Conservation (phyloP, 148 eudicot species). For the Fagopyrum esculentum region DNA sequence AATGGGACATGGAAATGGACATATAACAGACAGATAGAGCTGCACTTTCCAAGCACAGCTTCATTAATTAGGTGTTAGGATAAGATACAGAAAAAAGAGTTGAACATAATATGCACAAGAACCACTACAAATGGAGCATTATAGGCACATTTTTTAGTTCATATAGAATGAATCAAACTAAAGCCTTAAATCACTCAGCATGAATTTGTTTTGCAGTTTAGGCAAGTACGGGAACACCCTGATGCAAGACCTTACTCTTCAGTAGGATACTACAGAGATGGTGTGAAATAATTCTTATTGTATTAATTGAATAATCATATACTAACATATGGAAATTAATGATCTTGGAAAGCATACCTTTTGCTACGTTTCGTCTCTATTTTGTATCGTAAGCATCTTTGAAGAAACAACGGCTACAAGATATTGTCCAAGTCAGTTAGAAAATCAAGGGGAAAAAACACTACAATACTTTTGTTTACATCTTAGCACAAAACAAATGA, state of each 20-base stretch:
- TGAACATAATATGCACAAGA: background rate
- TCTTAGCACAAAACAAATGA: background rate
- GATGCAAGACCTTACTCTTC: background rate
- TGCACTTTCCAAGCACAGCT: background rate
- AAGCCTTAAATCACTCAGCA: background rate
- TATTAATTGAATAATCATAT: background rate
- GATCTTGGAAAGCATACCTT: slow-evolving; percentile 34
- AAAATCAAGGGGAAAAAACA: background rate
- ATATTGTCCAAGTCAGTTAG: background rate
- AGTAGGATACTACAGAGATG: background rate
- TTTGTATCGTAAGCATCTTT: slow-evolving; percentile 83
- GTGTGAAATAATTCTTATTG: background rate
- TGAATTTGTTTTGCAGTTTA: background rate
- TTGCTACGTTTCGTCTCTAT: slow-evolving; percentile 55
- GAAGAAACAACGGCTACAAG: slow-evolving; percentile 77
- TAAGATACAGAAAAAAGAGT: background rate
- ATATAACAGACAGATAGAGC: background rate
- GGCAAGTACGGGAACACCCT: background rate
- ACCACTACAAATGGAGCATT: background rate
- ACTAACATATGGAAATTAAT: background rate
- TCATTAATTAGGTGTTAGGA: background rate
- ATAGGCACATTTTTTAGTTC: background rate
- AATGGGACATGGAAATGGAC: background rate
- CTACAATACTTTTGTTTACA: background rate
- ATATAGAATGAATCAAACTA: background rate